phyloP scores from a whole-genome alignment of 1,139 yeast species.

The Yamadazyma aaseri region DNA sequence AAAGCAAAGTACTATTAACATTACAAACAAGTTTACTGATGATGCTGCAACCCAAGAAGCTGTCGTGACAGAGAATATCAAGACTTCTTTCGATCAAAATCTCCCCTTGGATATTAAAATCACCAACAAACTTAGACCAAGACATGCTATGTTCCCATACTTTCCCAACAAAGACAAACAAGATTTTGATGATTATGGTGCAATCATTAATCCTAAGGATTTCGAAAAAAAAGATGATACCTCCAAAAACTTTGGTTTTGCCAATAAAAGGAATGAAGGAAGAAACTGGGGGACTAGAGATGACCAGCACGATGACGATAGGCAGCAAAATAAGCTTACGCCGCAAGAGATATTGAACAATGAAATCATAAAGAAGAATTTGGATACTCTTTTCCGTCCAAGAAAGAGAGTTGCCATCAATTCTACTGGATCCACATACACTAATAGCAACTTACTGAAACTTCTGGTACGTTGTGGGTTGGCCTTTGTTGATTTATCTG shows the following conservation, averaged over 20 bases:
- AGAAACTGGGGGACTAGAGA: conserved; percentile 34
- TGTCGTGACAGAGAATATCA: conserved; percentile 39
- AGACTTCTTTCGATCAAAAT: conserved; percentile 38
- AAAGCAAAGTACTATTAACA: neutral
- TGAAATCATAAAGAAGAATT: conserved; percentile 40
- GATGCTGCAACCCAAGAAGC: conserved; percentile 44
- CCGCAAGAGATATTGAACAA: conserved; percentile 47
- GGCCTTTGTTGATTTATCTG: conserved; percentile 78
- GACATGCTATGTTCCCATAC: conserved; percentile 77
- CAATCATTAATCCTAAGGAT: conserved; percentile 60
- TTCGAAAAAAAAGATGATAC: conserved; percentile 61
- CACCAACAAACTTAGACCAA: conserved; percentile 53
- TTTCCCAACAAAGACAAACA: conserved; percentile 49
- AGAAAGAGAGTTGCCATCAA: conserved; percentile 36
- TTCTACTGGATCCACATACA: conserved; percentile 19
- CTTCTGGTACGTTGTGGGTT: conserved; percentile 66
- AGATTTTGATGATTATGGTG: conserved; percentile 85
- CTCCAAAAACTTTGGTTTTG: conserved; percentile 35
- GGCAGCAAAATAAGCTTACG: conserved; percentile 30
- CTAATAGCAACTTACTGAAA: conserved; percentile 24
- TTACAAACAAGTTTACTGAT: conserved; percentile 15
- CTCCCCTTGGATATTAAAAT: conserved; percentile 62
- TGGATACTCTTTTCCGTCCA: conserved; percentile 64
- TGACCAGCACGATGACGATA: conserved; percentile 20
- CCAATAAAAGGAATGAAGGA: conserved; percentile 35